phyloP scores from a whole-genome alignment of 768 basidiomycete genomes.

The Collybiopsis luxurians region DNA sequence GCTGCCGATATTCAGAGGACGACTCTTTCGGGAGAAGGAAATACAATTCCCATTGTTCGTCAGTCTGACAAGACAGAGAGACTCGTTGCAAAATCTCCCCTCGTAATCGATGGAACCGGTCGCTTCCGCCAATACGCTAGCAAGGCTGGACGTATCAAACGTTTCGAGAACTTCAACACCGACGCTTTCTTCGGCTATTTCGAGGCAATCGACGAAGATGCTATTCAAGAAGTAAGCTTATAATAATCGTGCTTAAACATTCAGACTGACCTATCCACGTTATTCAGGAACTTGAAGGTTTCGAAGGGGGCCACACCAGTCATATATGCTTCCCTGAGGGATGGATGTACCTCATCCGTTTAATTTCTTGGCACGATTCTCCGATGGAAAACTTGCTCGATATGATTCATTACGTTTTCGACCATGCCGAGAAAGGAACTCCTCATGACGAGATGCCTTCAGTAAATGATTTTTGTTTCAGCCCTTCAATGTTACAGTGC shows the following conservation, averaged over 20 bases:
- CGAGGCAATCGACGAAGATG: neutral
- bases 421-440: slow-evolving; percentile 9
- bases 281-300: slow-evolving; percentile 10
- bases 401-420: slow-evolving; percentile 11
- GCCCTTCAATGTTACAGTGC: neutral
- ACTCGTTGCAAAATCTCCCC: slow-evolving; percentile 5
- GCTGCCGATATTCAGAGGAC: slow-evolving; percentile 11
- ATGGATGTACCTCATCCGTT: slow-evolving; percentile 13
- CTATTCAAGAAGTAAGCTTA: slow-evolving; percentile 2
- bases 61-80: slow-evolving; percentile 1
- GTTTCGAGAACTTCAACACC: slow-evolving; percentile 14
- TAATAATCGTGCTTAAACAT: too few species aligned
- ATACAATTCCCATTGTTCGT: neutral
- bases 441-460: slow-evolving; percentile 7
- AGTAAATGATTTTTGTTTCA: neutral
- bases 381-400: slow-evolving; percentile 11
- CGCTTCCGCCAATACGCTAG: neutral
- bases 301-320: slow-evolving; percentile 10
- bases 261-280: too few species aligned
- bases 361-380: slow-evolving; percentile 12
- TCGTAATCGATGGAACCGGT: slow-evolving; percentile 14
- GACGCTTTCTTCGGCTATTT: slow-evolving; percentile 14
- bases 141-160: slow-evolving; percentile 8
- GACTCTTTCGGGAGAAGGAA: slow-evolving; percentile 6
- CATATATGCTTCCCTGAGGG: slow-evolving; percentile 16